Evolutionary conservation across 2,329 filamentous ascomycete species (phyloP), one percentile per base, ranked within the genome.

Genomic region (Karstenula rhodostoma): DNA sequence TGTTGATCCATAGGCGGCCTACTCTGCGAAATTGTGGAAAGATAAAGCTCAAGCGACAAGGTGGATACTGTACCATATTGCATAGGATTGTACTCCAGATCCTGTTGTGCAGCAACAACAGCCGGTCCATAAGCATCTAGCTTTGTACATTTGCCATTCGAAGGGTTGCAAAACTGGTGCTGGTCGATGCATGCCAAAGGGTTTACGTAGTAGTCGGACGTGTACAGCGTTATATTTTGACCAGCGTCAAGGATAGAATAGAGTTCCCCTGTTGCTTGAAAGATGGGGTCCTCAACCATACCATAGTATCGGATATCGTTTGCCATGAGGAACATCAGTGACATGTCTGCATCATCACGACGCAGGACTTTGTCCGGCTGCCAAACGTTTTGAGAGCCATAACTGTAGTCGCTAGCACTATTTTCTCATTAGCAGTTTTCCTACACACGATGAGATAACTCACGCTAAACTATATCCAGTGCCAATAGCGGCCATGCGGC

Each of bases 161-260:
- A 25, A 10, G 60, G 60, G 50, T 62, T 62, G 57, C 60, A 62
- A 32, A 60, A 57, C 37, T 62, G 60, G 23, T 62, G 57, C 51
- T 57, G 57, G 27, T 60, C 57, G 37, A 62, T 25, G 40, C 60
- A 62, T 13, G 52, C 60, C 12, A 57, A 23, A 35, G 52, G 50
- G 44, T 56, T 59, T n/a, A 62, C 59, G 17, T 23, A 59, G 43
- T 59, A 56, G 25, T 48, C 29, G 10, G 56, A 56, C 23, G 46
- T 43, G 35, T 62, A 62, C 9, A 58, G 23, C 27, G 56, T 56
- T 10, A 62, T 42, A 40, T 62, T 56, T 15, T 56, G 40, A 19
- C 58, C 58, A 12, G 48, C 49, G 29, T 60, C 58, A 13, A 29
- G 2, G 4, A 56, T 29, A 6, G 58, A 17, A 7, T n/a, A 29